Base-by-base conservation (phyloP, 306 rosid genomes). In the Chamaecrista fasciculata region DNA sequence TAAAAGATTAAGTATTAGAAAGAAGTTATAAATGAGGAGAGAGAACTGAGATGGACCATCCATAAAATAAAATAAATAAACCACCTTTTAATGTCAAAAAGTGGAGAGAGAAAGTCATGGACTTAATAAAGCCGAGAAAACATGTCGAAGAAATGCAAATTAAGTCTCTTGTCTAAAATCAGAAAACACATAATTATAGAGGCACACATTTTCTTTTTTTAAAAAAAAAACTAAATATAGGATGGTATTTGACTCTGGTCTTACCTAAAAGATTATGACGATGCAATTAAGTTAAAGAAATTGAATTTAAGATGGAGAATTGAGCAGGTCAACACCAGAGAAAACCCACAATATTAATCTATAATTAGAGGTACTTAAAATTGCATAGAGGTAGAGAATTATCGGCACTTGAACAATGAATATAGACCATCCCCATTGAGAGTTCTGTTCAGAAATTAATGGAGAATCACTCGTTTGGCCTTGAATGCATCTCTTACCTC, bases 391-490 rank as follows among this genome's bases (percentile, higher is more conserved):
- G 62, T 60, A 36, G 44, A 68, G 49, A 67, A 69, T 76, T 69
- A 73, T 51, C 16, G 66, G 52, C 66, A 62, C 60, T 23, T 19
- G 5, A 8, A 9, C 18, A 14, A 62, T 64, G 75, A 61, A 73
- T 50, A 47, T 31, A 51, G 9, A 19, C 29, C 33, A 11, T 56
- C 63, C 2, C 12, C 14, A 31, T 18, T 23, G 60, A 34, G 66
- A 34, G 26, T 57, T 14, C 4, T 34, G 42, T 62, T 33, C n/a
- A 83, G 79, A 80, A 71, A 77, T 34, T 8, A 4, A 37, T 50
- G 87, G 71, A 77, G 18, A 62, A 52, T 78, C 79, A 49, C 77
- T 66, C 71, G 6, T 28, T 64, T 44, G 53, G 59, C 69, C 46
- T 62, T 18, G 15, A 52, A 51, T 20, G 31, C 57, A 4, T 37